phyloP scores from a whole-genome alignment of 345 rosid species.

The Acer saccharum region DNA sequence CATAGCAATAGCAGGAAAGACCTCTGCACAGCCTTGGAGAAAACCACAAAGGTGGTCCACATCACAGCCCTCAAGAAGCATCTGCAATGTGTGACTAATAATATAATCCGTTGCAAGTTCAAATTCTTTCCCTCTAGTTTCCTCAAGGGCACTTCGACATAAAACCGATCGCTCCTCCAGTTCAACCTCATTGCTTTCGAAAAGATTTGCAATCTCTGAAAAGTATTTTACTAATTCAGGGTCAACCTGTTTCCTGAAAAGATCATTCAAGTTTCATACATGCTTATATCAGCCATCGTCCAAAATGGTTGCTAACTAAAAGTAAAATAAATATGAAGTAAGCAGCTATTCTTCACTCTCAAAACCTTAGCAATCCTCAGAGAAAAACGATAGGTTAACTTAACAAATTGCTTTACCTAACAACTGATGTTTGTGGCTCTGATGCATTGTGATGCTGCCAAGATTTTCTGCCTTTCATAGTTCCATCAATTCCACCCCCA shows the following conservation, averaged over 20 bases:
- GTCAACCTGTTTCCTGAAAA: constrained; percentile 80
- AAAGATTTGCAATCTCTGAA: constrained; percentile 75
- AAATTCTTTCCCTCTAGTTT: constrained; percentile 78
- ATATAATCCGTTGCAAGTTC: constrained; percentile 91
- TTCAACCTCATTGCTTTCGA: constrained; percentile 73
- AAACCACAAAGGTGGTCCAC: constrained; percentile 84
- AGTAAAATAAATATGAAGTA: not conserved
- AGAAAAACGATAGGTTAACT: not conserved
- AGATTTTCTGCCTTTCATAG: constrained; percentile 18
- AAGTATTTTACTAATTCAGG: constrained; percentile 81
- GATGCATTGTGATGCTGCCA: constrained; percentile 43
- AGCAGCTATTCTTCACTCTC: not conserved
- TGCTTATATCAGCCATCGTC: not conserved
- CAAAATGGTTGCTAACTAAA: not conserved
- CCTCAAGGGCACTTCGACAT: constrained; percentile 85
- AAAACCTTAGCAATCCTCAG: not conserved
- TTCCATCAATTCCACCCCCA: constrained; percentile 27
- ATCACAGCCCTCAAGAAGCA: constrained; percentile 83
- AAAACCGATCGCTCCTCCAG: constrained; percentile 72
- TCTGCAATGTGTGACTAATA: constrained; percentile 80
- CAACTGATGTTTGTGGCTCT: constrained; percentile 48
- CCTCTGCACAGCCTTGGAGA: constrained; percentile 55
- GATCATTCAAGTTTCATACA: constrained; percentile 4
- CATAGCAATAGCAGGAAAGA: constrained; percentile 84
- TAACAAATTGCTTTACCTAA: constrained; percentile 46